phyloP scores from a whole-genome alignment of 768 basidiomycete genomes.

The Serendipita sp. region DNA sequence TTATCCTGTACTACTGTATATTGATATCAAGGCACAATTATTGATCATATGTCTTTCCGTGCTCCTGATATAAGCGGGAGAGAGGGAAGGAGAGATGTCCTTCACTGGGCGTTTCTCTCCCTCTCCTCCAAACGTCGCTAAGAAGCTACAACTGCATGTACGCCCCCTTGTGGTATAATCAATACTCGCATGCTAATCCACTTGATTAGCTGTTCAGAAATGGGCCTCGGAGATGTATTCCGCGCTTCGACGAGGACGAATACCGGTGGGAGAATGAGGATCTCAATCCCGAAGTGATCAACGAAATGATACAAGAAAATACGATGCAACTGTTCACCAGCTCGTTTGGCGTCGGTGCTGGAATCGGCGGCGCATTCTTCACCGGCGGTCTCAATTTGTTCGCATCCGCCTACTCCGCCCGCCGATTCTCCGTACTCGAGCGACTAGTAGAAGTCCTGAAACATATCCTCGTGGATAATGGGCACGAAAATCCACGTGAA shows the following conservation, averaged over 20 bases:
- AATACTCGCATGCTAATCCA: neutral
- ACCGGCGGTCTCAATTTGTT: too few relatives aligned
- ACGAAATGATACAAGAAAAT: neutral
- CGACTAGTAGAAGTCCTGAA: conserved; percentile 17
- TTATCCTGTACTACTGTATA: too few relatives aligned
- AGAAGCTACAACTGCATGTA: neutral
- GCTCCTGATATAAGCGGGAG: too few relatives aligned
- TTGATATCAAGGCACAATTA: too few relatives aligned
- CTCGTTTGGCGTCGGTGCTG: neutral
- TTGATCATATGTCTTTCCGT: too few relatives aligned
- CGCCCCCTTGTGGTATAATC: neutral
- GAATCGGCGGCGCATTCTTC: too few relatives aligned
- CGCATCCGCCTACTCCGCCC: conserved; percentile 18
- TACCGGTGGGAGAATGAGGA: neutral
- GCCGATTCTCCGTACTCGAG: conserved; percentile 37
- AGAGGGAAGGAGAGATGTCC: too few relatives aligned
- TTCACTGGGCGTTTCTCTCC: too few relatives aligned
- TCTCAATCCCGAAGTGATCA: neutral
- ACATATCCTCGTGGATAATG: neutral
- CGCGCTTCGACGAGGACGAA: neutral
- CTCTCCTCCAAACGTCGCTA: too few relatives aligned
- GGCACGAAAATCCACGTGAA: neutral
- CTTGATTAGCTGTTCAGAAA: neutral
- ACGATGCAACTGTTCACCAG: neutral
- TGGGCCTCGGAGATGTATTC: neutral